A percentile compares a stretch with the other conserved stretches of the same genome.
Conservation (phyloP, 345 rosid genomes). For the Melaleuca alternifolia region DNA sequence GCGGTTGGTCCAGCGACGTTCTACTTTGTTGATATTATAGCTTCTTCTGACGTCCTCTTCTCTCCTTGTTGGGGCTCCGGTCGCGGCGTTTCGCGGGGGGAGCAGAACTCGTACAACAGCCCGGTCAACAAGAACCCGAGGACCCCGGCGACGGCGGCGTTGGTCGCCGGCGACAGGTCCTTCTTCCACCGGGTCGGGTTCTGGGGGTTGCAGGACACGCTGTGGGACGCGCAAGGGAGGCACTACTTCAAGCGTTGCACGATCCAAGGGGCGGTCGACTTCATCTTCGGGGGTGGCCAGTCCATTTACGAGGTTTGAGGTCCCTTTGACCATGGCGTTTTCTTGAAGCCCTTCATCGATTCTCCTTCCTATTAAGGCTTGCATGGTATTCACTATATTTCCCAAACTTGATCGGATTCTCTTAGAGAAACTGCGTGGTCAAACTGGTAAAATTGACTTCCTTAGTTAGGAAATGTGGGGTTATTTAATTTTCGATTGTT, state of each 20-base stretch:
- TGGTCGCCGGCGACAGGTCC: conserved; percentile 53
- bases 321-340: neutral
- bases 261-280: conserved; percentile 80
- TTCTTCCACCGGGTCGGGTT: conserved; percentile 54
- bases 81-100: neutral
- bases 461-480: no score
- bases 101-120: conserved; percentile 58
- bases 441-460: neutral
- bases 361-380: neutral
- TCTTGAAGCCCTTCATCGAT: neutral
- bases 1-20: neutral
- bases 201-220: conserved; percentile 61
- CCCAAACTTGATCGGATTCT: neutral
- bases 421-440: neutral
- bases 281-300: conserved; percentile 70
- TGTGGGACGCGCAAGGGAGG: conserved; percentile 67
- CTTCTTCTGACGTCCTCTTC: neutral
- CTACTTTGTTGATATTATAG: neutral
- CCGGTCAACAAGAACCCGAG: conserved; percentile 27
- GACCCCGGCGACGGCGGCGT: conserved; percentile 52
- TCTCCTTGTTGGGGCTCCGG: neutral
- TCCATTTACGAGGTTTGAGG: conserved; percentile 60
- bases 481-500: no score
- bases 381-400: neutral
- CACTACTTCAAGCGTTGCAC: conserved; percentile 56